Conservation (phyloP, 202 grass and related monocot genomes). For the Brachypodium distachyon region DNA sequence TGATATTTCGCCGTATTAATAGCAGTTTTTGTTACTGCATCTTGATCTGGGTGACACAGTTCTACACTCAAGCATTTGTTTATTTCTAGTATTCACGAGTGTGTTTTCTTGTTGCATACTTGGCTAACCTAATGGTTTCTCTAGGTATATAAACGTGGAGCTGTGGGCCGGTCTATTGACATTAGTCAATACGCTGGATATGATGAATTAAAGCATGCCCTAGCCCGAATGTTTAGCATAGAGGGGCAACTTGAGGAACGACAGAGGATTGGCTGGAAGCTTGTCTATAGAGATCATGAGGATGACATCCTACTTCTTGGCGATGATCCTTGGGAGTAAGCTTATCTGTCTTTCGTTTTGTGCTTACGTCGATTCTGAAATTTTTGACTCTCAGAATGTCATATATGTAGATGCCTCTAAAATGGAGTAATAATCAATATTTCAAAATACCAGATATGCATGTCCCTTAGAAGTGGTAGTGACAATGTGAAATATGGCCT, state of each 20-base stretch:
- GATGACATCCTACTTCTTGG: slow-evolving; percentile 92
- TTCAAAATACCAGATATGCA: background rate
- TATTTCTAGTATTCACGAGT: background rate
- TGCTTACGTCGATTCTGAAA: background rate
- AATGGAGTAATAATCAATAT: background rate
- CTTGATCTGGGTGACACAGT: background rate
- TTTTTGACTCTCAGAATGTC: background rate
- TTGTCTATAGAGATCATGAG: slow-evolving; percentile 96
- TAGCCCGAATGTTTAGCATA: slow-evolving; percentile 97
- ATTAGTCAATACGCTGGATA: slow-evolving; percentile 82
- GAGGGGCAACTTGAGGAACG: slow-evolving; percentile 96
- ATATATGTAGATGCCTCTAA: background rate
- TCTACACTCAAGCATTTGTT: background rate
- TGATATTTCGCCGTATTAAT: background rate
- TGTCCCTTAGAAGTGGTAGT: background rate
- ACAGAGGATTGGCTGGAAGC: slow-evolving; percentile 94
- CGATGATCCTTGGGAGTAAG: slow-evolving; percentile 97
- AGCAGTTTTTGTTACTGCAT: background rate
- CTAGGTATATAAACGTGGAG: slow-evolving; percentile 97
- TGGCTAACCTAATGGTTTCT: slow-evolving; percentile 12
- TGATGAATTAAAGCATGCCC: slow-evolving; percentile 77
- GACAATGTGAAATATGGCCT: background rate
- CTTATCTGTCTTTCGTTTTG: background rate
- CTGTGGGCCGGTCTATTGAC: slow-evolving; percentile 94
- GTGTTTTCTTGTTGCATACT: background rate